phyloP scores from a whole-genome alignment of 352 stramenopile species.

The Pythium brachiatum region DNA sequence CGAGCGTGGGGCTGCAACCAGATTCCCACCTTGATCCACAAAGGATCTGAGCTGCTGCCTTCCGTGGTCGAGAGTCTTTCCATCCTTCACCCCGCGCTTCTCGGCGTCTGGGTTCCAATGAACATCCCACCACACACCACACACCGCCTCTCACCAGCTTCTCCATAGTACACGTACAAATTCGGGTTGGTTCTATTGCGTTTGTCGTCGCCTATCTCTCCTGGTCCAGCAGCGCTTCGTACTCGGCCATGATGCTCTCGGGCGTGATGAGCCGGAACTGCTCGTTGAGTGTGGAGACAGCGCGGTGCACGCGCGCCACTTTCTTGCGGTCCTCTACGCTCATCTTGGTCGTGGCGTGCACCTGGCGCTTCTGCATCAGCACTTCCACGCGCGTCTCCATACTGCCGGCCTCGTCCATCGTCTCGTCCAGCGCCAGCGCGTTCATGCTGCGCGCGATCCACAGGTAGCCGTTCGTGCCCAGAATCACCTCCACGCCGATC shows the following conservation, averaged over 20 bases:
- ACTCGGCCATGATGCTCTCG: slow-evolving; percentile 89
- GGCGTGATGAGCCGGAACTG: slow-evolving; percentile 91
- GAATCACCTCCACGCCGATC: slow-evolving; percentile 88
- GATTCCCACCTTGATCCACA: too few species aligned
- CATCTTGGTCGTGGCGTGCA: slow-evolving; percentile 79
- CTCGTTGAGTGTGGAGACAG: slow-evolving; percentile 85
- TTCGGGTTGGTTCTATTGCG: too few species aligned
- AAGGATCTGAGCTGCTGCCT: too few species aligned
- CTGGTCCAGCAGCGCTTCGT: slow-evolving; percentile 48
- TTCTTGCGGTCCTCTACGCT: slow-evolving; percentile 75
- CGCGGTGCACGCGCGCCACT: slow-evolving; percentile 88
- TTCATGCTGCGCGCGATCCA: slow-evolving; percentile 91
- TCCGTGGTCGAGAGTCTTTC: too few species aligned
- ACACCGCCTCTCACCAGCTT: too few species aligned
- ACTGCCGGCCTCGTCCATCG: slow-evolving; percentile 52
- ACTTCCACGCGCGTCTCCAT: slow-evolving; percentile 88
- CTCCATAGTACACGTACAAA: too few species aligned
- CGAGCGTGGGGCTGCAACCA: too few species aligned
- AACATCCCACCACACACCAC: too few species aligned
- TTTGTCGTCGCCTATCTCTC: too few species aligned
- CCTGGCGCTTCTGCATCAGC: slow-evolving; percentile 88
- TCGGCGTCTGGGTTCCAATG: too few species aligned
- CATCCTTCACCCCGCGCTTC: too few species aligned
- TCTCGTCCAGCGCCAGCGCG: slow-evolving; percentile 37
- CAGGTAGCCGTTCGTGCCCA: slow-evolving; percentile 94